Conservation (phyloP, 1,284 basidiomycete genomes). For the Pseudozyma sp. region DNA sequence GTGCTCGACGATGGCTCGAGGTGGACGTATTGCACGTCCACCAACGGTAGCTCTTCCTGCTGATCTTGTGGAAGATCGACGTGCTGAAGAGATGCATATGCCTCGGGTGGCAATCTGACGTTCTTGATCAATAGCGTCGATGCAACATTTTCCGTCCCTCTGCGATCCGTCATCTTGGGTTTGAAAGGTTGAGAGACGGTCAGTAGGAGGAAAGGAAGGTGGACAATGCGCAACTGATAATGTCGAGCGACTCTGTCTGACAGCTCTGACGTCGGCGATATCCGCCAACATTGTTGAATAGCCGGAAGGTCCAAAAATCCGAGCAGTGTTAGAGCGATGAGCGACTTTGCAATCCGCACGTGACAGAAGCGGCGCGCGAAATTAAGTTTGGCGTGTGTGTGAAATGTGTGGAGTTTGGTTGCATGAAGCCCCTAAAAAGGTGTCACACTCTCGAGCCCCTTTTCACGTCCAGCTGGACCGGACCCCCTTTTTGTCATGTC, state of each 20-base stretch:
- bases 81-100: slow-evolving; percentile 9
- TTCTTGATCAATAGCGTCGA: slow-evolving; percentile 13
- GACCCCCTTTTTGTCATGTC: slow-evolving; percentile 11
- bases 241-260: not conserved
- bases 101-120: slow-evolving; percentile 15
- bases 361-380: slow-evolving; percentile 30
- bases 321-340: too few species aligned
- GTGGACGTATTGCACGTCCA: slow-evolving; percentile 23
- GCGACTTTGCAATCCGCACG: slow-evolving; percentile 10
- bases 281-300: not conserved
- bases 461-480: not conserved
- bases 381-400: not conserved
- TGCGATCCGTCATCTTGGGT: not conserved
- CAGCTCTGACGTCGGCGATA: slow-evolving; percentile 15
- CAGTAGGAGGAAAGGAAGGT: not conserved
- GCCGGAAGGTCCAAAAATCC: too few species aligned
- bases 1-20: slow-evolving; percentile 3
- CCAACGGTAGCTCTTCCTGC: slow-evolving; percentile 7
- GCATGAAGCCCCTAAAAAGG: slow-evolving; percentile 19
- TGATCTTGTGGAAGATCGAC: not conserved
- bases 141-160: not conserved
- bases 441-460: slow-evolving; percentile 4
- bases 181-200: not conserved
- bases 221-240: slow-evolving; percentile 3
- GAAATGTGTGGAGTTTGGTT: slow-evolving; percentile 22